Conservation (phyloP, 768 basidiomycete species). For the Sporobolomyces roseus region DNA sequence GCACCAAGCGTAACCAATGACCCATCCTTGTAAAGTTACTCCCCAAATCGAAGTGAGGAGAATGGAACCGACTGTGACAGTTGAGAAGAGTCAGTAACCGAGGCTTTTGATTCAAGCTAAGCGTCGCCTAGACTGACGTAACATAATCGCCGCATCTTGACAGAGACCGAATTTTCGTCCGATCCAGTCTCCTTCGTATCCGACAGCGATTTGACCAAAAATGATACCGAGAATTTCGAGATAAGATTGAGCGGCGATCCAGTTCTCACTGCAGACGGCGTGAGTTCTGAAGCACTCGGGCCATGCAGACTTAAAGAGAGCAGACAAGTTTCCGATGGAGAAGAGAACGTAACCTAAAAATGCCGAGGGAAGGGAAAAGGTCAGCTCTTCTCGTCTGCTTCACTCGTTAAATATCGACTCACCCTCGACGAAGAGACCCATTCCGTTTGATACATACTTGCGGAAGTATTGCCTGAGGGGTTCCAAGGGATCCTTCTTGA, state of each 20-base stretch:
- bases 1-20: conserved; percentile 49
- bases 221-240: conserved; percentile 52
- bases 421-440: conserved; percentile 43
- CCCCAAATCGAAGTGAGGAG: conserved; percentile 54
- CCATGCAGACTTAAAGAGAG: conserved; percentile 50
- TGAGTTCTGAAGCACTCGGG: conserved; percentile 48
- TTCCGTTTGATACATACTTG: conserved; percentile 50
- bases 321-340: conserved; percentile 51
- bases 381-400: too few species aligned
- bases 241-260: conserved; percentile 50
- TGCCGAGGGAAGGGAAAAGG: too few species aligned
- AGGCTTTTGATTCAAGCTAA: too few species aligned
- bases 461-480: conserved; percentile 48
- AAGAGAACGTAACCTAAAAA: conserved; percentile 51
- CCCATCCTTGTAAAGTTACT: conserved; percentile 49
- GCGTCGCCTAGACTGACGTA: too few species aligned
- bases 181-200: conserved; percentile 50
- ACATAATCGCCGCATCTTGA: conserved; percentile 51
- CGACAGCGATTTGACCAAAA: conserved; percentile 45
- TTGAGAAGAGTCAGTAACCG: too few species aligned
- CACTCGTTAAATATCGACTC: neutral
- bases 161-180: conserved; percentile 46
- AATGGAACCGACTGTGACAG: conserved; percentile 49
- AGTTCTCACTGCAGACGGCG: conserved; percentile 47
- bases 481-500: conserved; percentile 48